Conservation (phyloP, 768 basidiomycete genomes). For the Pleurotus tuoliensis region DNA sequence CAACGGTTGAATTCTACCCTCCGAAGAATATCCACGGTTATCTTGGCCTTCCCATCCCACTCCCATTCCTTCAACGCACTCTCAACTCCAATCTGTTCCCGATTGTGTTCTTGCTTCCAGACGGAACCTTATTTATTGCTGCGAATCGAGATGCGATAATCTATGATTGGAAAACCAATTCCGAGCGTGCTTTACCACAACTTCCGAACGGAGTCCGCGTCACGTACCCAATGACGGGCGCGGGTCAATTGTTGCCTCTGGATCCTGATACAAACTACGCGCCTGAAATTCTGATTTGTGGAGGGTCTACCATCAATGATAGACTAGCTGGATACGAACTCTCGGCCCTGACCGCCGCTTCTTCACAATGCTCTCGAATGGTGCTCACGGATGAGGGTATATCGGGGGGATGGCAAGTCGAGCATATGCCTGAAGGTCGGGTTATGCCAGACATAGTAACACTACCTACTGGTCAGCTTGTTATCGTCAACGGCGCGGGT, state of each 20-base stretch:
- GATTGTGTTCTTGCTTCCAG: slow-evolving; percentile 67
- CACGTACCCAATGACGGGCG: slow-evolving; percentile 81
- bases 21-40: slow-evolving; percentile 69
- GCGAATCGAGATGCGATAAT: slow-evolving; percentile 79
- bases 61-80: slow-evolving; percentile 64
- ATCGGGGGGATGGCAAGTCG: slow-evolving; percentile 65
- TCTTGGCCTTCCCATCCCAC: slow-evolving; percentile 61
- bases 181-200: slow-evolving; percentile 56
- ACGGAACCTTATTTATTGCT: slow-evolving; percentile 69
- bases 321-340: slow-evolving; percentile 53
- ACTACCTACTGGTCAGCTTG: slow-evolving; percentile 69
- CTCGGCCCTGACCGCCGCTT: slow-evolving; percentile 70
- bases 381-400: slow-evolving; percentile 64
- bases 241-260: slow-evolving; percentile 70
- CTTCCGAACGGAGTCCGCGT: slow-evolving; percentile 78
- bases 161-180: slow-evolving; percentile 68
- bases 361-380: slow-evolving; percentile 69
- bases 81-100: slow-evolving; percentile 83
- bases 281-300: slow-evolving; percentile 73
- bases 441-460: slow-evolving; percentile 80
- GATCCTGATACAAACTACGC: slow-evolving; percentile 56
- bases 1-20: slow-evolving; percentile 79
- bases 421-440: slow-evolving; percentile 70
- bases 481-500: slow-evolving; percentile 74
- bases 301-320: slow-evolving; percentile 69